These are phyloP conservation scores for Kurtzmaniella quercitrusa DNA, from an alignment of 1,139 yeast species.

Conservation along the genomic window DNA sequence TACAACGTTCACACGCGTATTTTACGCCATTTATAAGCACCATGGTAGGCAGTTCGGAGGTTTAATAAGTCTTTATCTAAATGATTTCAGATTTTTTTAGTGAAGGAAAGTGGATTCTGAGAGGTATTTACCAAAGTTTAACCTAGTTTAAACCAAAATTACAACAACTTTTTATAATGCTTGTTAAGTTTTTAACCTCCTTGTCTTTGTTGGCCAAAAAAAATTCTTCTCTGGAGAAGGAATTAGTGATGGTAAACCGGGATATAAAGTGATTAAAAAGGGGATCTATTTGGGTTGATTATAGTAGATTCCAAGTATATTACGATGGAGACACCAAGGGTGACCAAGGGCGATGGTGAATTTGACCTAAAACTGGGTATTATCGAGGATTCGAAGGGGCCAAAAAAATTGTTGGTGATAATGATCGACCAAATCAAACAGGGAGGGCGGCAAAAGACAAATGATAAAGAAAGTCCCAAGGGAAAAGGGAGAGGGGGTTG, in stretches of 20 bases:
- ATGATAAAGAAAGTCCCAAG: background rate
- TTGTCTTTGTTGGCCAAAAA: too few relatives aligned
- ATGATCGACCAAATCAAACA: background rate
- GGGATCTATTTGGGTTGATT: background rate
- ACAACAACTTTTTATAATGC: background rate
- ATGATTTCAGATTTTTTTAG: too few relatives aligned
- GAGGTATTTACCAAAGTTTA: background rate
- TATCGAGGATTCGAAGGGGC: background rate
- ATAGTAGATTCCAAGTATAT: background rate
- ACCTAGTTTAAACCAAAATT: background rate
- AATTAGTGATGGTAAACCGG: background rate
- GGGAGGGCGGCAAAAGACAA: background rate
- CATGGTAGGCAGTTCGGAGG: slow-evolving; percentile 43
- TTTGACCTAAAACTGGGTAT: background rate
- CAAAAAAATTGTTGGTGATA: background rate
- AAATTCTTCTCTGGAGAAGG: background rate
- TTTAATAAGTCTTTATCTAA: too few relatives aligned
- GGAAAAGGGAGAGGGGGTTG: too few relatives aligned
- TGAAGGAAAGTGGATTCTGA: background rate
- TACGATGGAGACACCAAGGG: too few relatives aligned
- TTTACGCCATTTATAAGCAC: slow-evolving; percentile 87
- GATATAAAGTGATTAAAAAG: background rate
- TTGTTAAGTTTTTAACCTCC: too few relatives aligned
- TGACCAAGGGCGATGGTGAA: background rate
- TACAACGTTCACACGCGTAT: slow-evolving; percentile 94